Evolutionary conservation across 148 eudicot genomes (phyloP), one percentile per base, ranked within the genome.

Genomic region (Agrostemma githago): DNA sequence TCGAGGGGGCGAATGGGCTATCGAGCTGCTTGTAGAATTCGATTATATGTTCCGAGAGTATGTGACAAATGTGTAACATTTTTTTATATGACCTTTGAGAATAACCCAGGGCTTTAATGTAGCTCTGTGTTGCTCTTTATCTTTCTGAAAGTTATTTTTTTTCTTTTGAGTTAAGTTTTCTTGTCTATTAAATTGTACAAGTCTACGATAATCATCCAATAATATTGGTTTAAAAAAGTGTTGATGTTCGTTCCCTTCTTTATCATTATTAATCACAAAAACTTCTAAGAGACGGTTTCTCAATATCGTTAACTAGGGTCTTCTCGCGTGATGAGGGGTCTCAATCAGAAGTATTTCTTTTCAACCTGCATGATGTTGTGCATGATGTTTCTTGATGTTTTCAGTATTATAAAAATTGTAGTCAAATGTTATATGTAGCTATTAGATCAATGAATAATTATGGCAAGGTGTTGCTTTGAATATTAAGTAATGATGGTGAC

Each of bases 1-100:
- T 40, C 10, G 74, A 72, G 63, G 46, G 76, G 62, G 40, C 26
- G 19, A 74, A 68, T 46, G 67, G 14, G 56, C 56, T 51, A 51
- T 51, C 56, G 56, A 51, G 56, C 56, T 51, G 11, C 56, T 3
- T 51, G 56, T 51, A 51, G 56, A 51, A 51, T 51, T 51, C 16
- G 14, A 51, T 11, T 51, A 51, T 51, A 51, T 15, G 15, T 51
- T 51, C 15, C 11, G 16, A 43, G 8, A 51, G 56, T 4, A 62
- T 19, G 38, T 19, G 37, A 20, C 20, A 8, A 8, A 62, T 19
- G 38, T 19, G 37, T 62, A 62, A 8, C 38, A 62, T 20, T 62
- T 62, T 62, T 20, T 62, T 51, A 62, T 62, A 62, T 62, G 37
- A 62, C 65, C 65, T 62, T 62, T 19, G 20, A 61, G 37, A 37